phyloP scores from a whole-genome alignment of 2,329 filamentous ascomycete genomes.

The Aureobasidium zeae region DNA sequence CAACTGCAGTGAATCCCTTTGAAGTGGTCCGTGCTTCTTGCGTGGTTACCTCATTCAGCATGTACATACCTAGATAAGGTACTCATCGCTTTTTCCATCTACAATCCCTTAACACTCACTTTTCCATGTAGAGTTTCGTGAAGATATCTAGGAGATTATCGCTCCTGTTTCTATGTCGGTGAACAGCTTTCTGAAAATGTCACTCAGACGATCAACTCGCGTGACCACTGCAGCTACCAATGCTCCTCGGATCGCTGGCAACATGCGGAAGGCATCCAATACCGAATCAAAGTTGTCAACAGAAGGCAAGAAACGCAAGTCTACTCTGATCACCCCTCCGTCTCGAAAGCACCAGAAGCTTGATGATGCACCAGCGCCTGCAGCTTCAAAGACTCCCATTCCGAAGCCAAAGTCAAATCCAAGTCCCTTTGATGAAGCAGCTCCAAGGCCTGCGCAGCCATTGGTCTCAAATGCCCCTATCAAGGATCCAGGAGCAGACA shows the following conservation, averaged over 20 bases:
- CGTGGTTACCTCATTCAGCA: background rate
- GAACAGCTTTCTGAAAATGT: slow-evolving; percentile 32
- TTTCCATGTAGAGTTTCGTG: too few relatives aligned
- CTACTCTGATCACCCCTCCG: slow-evolving; percentile 4
- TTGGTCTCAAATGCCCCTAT: slow-evolving; percentile 60
- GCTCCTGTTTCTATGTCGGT: background rate
- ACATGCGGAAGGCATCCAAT: slow-evolving; percentile 3
- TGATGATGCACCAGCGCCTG: slow-evolving; percentile 26
- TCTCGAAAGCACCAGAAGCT: slow-evolving; percentile 10
- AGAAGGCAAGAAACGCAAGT: background rate
- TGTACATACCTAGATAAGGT: too few relatives aligned
- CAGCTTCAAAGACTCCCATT: slow-evolving; percentile 34
- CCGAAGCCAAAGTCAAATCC: slow-evolving; percentile 31
- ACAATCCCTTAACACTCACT: too few relatives aligned
- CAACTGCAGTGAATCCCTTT: too few relatives aligned
- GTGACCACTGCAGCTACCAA: slow-evolving; percentile 22
- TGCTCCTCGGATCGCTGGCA: slow-evolving; percentile 5
- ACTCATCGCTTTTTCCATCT: too few relatives aligned
- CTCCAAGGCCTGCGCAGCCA: slow-evolving; percentile 51
- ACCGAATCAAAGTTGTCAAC: background rate
- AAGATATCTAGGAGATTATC: too few relatives aligned
- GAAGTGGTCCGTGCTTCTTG: slow-evolving; percentile 12
- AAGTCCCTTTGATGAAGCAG: background rate
- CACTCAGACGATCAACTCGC: slow-evolving; percentile 44
- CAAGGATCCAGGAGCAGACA: slow-evolving; percentile 61